Evolutionary conservation across 164 flowering plant species (phyloP).

Genomic region (Vitis cinerea): DNA sequence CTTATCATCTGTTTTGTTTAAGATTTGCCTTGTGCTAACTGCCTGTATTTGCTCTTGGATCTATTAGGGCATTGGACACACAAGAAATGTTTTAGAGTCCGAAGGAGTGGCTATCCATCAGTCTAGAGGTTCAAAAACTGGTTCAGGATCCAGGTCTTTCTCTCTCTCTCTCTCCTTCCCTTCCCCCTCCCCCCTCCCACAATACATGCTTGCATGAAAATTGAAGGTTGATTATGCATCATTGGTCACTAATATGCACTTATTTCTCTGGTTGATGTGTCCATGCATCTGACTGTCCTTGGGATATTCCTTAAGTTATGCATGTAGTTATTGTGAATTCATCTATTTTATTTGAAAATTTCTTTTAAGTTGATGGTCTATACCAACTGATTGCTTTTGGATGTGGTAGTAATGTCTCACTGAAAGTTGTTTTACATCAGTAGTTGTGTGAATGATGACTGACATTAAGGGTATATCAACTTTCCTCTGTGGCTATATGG

Average conservation of each 20-base stretch:
- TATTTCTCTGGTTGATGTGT: background rate
- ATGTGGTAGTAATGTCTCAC: too few species aligned
- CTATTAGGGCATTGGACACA: conserved; percentile 41
- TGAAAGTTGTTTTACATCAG: too few species aligned
- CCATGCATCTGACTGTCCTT: background rate
- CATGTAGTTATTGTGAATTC: background rate
- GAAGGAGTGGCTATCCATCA: conserved; percentile 36
- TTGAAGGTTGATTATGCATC: too few species aligned
- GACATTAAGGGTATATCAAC: too few species aligned
- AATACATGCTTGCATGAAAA: too few species aligned
- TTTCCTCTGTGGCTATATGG: too few species aligned
- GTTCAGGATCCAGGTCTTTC: conserved; percentile 44
- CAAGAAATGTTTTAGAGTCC: conserved; percentile 37
- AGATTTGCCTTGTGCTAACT: background rate
- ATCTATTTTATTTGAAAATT: background rate
- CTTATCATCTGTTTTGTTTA: too few species aligned
- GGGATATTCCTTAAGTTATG: background rate
- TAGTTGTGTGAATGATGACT: too few species aligned
- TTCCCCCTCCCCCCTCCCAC: background rate
- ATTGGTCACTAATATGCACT: background rate
- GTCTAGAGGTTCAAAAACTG: conserved; percentile 34
- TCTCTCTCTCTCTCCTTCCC: background rate
- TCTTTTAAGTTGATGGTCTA: too few species aligned
- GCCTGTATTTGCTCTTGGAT: background rate
- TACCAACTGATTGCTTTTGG: too few species aligned